phyloP scores from a whole-genome alignment of 306 rosid species.

The Prunus armeniaca region DNA sequence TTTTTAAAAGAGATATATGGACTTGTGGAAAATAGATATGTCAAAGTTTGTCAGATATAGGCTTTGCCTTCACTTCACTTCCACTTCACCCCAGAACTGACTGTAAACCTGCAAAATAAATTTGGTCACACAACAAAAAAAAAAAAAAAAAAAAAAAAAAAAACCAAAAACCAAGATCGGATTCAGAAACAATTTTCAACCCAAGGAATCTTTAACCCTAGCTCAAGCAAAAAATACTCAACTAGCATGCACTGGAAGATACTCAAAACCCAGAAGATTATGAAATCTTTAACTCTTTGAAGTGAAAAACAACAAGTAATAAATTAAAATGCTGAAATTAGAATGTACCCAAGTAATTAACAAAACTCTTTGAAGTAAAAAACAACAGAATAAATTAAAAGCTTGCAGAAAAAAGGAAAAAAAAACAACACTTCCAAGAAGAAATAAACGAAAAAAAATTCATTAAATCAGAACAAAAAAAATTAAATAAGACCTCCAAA shows the following conservation, averaged over 20 bases:
- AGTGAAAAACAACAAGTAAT: not conserved
- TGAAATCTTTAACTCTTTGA: not conserved
- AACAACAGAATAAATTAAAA: too few species aligned
- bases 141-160: too few species aligned
- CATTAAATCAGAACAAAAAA: too few species aligned
- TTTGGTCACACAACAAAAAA: not conserved
- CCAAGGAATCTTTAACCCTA: not conserved
- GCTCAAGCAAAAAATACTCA: not conserved
- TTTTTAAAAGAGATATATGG: not conserved
- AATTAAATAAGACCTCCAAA: slow-evolving; percentile 4
- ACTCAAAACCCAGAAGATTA: not conserved
- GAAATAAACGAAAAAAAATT: too few species aligned
- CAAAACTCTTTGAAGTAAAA: too few species aligned
- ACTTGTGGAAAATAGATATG: not conserved
- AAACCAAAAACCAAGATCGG: not conserved
- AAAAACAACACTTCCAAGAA: too few species aligned
- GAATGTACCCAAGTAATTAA: not conserved
- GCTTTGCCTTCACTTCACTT: slow-evolving; percentile 7
- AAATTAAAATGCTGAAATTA: not conserved
- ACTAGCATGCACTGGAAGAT: not conserved
- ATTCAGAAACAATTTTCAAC: not conserved
- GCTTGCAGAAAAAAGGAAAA: too few species aligned
- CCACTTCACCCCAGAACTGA: not conserved
- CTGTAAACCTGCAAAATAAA: too few species aligned
- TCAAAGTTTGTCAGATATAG: not conserved